Evolutionary conservation across 2,329 filamentous ascomycete genomes (phyloP).

Genomic region (Alternaria sp.): DNA sequence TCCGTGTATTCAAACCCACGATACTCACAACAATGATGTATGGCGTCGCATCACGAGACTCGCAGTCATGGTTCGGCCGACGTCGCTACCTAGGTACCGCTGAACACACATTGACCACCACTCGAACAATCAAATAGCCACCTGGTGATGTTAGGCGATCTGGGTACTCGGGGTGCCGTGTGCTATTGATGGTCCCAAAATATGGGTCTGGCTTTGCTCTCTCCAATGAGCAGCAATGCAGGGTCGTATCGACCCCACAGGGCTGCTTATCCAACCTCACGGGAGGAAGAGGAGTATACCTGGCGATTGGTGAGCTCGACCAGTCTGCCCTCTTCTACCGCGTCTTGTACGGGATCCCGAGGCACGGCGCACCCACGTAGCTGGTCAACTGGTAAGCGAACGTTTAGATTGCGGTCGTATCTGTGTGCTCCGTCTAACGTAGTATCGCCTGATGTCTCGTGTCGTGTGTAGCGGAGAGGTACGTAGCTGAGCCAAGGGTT

Average conservation of each 20-base stretch:
- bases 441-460: conserved; percentile 1
- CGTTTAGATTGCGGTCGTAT: conserved; percentile 7
- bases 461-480: conserved; percentile 3
- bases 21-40: neutral
- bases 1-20: neutral
- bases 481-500: conserved; percentile 3
- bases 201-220: neutral
- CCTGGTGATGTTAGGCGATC: neutral
- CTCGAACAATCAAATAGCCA: neutral
- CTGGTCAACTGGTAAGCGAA: conserved; percentile 6
- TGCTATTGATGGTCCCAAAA: neutral
- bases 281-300: neutral
- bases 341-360: neutral
- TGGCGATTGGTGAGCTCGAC: conserved; percentile 4
- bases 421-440: conserved; percentile 1
- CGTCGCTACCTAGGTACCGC: neutral
- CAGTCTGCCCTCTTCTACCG: neutral
- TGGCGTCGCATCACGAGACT: neutral
- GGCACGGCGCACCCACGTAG: neutral
- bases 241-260: conserved; percentile 11
- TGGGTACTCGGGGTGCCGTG: neutral
- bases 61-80: neutral
- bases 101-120: neutral
- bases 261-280: conserved; percentile 15
- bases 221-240: neutral